Percentiles rank a stretch among this genome's conserved stretches.
phyloP scores from a whole-genome alignment of 192 early-diverging fungal species.

The Backusella tarrabulga region DNA sequence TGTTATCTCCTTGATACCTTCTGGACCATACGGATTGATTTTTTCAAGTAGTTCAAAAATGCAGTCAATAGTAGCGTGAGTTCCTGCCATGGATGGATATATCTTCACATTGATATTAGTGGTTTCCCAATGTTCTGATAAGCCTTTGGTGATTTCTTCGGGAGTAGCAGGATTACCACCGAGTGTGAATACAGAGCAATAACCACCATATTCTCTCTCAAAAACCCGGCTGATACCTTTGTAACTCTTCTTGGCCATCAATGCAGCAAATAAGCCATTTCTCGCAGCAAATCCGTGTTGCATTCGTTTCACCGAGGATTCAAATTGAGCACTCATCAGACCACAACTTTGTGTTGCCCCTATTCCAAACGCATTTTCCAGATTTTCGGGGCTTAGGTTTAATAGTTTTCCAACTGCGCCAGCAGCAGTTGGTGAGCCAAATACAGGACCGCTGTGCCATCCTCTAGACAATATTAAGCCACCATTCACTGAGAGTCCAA shows the following conservation, averaged over 20 bases:
- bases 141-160: slow-evolving; percentile 2
- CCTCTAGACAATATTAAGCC: slow-evolving; percentile 23
- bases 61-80: slow-evolving; percentile 24
- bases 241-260: slow-evolving; percentile 18
- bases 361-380: slow-evolving; percentile 27
- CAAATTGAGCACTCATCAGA: slow-evolving; percentile 17
- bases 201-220: slow-evolving; percentile 19
- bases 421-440: slow-evolving; percentile 23
- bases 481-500: slow-evolving; percentile 19
- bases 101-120: slow-evolving; percentile 20
- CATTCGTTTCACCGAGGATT: slow-evolving; percentile 24
- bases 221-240: slow-evolving; percentile 22
- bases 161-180: background rate
- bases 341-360: slow-evolving; percentile 21
- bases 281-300: slow-evolving; percentile 20
- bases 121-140: slow-evolving; percentile 10
- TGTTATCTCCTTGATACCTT: background rate
- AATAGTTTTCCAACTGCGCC: slow-evolving; percentile 18
- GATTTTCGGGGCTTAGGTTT: background rate
- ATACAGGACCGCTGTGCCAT: slow-evolving; percentile 27
- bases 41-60: slow-evolving; percentile 11
- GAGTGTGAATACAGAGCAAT: background rate
- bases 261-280: slow-evolving; percentile 16
- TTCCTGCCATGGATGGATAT: slow-evolving; percentile 22
- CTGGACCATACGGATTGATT: background rate